These are phyloP conservation scores for Platanus orientalis DNA, from an alignment of 164 flowering plant genomes.

Conservation along the genomic window DNA sequence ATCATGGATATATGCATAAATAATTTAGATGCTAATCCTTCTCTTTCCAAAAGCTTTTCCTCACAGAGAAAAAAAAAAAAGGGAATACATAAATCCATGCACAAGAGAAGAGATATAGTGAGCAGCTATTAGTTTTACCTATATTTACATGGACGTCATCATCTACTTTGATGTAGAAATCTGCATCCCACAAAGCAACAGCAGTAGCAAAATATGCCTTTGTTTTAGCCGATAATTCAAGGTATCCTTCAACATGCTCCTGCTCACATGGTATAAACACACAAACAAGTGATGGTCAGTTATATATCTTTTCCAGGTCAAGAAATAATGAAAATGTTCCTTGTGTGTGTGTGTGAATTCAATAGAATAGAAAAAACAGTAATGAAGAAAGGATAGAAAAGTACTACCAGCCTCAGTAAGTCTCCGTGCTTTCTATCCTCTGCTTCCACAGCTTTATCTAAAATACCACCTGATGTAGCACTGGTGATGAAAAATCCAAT, in stretches of 20 bases:
- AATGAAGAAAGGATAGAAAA: neutral
- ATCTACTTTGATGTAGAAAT: constrained; percentile 75
- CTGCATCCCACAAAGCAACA: constrained; percentile 69
- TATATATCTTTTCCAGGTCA: constrained; percentile 4
- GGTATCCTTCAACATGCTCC: constrained; percentile 76
- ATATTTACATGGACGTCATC: constrained; percentile 75
- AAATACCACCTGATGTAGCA: too few species aligned
- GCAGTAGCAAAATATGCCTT: constrained; percentile 63
- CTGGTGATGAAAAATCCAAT: too few species aligned
- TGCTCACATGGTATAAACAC: constrained; percentile 19
- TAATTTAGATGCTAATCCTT: too few species aligned
- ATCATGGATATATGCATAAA: too few species aligned
- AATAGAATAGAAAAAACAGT: neutral
- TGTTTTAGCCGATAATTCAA: constrained; percentile 74
- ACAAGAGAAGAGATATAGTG: neutral
- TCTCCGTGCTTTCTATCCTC: too few species aligned
- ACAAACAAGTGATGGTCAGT: neutral
- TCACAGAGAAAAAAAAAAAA: neutral
- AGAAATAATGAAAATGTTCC: neutral
- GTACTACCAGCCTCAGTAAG: constrained; percentile 69
- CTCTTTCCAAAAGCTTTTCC: too few species aligned
- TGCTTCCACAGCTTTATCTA: too few species aligned
- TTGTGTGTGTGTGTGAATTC: neutral
- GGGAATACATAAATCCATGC: neutral
- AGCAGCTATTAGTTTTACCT: constrained; percentile 29